Conservation (phyloP, 73 alveolate genomes). For the Paramecium bursaria region DNA sequence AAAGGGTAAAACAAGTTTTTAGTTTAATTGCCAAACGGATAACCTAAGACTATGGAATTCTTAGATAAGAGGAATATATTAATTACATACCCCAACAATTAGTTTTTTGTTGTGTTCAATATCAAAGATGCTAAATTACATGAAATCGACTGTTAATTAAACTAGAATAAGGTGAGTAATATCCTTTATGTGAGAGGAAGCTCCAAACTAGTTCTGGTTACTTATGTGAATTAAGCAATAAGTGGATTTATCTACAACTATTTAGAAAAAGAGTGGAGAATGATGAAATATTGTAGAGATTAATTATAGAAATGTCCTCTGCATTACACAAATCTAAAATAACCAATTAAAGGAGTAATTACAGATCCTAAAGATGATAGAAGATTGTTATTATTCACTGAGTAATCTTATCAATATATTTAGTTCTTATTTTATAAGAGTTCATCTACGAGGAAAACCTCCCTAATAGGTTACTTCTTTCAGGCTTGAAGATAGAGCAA, state of each 20-base stretch:
- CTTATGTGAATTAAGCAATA: constrained; percentile 9
- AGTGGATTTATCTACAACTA: constrained; percentile 13
- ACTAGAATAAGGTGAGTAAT: constrained; percentile 27
- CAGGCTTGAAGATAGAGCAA: background rate
- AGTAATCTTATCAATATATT: background rate
- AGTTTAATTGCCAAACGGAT: constrained; percentile 31
- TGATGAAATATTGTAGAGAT: constrained; percentile 27
- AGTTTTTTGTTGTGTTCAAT: constrained; percentile 9
- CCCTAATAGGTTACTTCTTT: constrained; percentile 18
- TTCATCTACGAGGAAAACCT: constrained; percentile 41
- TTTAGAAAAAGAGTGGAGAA: constrained; percentile 8
- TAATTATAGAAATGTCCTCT: constrained; percentile 31
- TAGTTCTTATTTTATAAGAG: constrained; percentile 31
- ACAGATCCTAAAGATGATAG: constrained; percentile 15
- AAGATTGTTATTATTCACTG: constrained; percentile 33
- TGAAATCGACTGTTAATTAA: constrained; percentile 35
- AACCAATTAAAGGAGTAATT: constrained; percentile 53
- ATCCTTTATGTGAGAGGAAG: background rate
- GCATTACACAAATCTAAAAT: background rate
- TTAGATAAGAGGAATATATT: background rate
- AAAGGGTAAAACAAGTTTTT: background rate
- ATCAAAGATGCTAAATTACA: background rate
- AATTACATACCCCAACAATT: constrained; percentile 1
- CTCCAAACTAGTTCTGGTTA: background rate
- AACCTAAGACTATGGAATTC: constrained; percentile 32